phyloP scores from a whole-genome alignment of 768 basidiomycete species.

The Boletus reticuloceps region DNA sequence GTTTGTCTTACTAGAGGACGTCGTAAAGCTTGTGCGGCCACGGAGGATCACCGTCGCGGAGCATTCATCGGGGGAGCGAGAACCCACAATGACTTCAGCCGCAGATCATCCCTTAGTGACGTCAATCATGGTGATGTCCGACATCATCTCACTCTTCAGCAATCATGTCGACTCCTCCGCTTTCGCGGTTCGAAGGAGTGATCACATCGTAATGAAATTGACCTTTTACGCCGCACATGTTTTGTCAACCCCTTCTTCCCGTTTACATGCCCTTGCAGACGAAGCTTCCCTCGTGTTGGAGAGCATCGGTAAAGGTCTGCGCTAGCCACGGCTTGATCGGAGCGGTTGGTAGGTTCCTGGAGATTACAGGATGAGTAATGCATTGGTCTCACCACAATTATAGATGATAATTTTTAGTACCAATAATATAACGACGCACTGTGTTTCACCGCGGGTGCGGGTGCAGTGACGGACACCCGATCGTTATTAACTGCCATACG shows the following conservation, averaged over 20 bases:
- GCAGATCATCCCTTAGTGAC: conserved; percentile 14
- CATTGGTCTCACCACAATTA: not conserved
- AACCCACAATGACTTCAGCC: not conserved
- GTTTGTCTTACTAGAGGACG: conserved; percentile 55
- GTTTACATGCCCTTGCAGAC: conserved; percentile 41
- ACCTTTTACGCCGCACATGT: conserved; percentile 68
- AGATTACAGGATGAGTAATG: not conserved
- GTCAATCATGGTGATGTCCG: conserved; percentile 27
- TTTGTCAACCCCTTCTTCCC: conserved; percentile 42
- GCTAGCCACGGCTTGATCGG: not conserved
- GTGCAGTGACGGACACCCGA: not conserved
- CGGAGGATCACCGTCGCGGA: conserved; percentile 21
- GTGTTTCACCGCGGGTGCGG: too few relatives aligned
- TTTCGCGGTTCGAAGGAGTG: conserved; percentile 1
- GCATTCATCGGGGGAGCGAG: not conserved
- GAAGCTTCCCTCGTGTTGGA: conserved; percentile 36
- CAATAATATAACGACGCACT: too few relatives aligned
- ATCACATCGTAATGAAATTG: conserved; percentile 56
- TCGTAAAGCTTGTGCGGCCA: conserved; percentile 51
- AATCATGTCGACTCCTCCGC: not conserved
- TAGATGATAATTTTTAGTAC: not conserved
- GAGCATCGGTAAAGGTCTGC: conserved; percentile 22
- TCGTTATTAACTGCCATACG: not conserved
- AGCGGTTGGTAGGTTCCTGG: not conserved
- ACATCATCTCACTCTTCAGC: conserved; percentile 23